Percentiles rank a stretch among this genome's conserved stretches.
These are phyloP conservation scores for Tolypocladium tundrense DNA, from an alignment of 2,329 filamentous ascomycete species.

Conservation along the genomic window DNA sequence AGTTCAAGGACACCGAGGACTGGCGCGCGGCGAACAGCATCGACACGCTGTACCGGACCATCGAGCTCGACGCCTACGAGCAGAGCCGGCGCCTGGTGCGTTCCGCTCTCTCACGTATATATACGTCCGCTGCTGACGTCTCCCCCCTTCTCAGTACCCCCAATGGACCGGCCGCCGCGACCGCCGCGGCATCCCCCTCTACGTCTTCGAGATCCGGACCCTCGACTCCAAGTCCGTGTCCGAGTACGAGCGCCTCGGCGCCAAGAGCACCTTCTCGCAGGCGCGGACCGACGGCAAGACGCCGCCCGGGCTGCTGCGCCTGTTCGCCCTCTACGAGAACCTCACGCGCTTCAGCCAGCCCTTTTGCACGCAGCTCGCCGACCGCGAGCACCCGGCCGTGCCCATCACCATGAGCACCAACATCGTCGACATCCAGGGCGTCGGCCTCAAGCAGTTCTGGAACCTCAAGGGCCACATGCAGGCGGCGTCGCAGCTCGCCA, in stretches of 20 bases:
- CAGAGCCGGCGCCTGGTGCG: constrained; percentile 64
- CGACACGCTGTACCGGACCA: constrained; percentile 72
- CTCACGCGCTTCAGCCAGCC: constrained; percentile 80
- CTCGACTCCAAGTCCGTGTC: constrained; percentile 74
- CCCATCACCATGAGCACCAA: constrained; percentile 89
- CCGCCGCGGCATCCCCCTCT: constrained; percentile 82
- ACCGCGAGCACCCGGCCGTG: constrained; percentile 64
- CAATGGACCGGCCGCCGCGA: constrained; percentile 93
- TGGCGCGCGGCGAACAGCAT: constrained; percentile 77
- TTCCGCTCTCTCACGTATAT: constrained; percentile 4
- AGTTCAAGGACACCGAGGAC: constrained; percentile 81
- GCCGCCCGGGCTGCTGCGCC: constrained; percentile 65
- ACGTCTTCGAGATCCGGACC: constrained; percentile 77
- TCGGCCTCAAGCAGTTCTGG: constrained; percentile 91
- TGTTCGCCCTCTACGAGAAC: constrained; percentile 92
- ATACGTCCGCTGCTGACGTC: background rate
- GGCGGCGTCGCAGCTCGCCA: constrained; percentile 76
- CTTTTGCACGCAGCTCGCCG: constrained; percentile 63
- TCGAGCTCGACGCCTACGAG: constrained; percentile 78
- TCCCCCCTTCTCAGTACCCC: constrained; percentile 57
- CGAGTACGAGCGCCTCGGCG: constrained; percentile 60
- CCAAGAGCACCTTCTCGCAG: constrained; percentile 46
- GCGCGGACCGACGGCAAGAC: constrained; percentile 57
- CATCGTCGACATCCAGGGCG: constrained; percentile 84
- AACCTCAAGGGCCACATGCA: constrained; percentile 92